Conservation (phyloP, 495 filamentous ascomycete species). For the Penicillium bovifimosum region DNA sequence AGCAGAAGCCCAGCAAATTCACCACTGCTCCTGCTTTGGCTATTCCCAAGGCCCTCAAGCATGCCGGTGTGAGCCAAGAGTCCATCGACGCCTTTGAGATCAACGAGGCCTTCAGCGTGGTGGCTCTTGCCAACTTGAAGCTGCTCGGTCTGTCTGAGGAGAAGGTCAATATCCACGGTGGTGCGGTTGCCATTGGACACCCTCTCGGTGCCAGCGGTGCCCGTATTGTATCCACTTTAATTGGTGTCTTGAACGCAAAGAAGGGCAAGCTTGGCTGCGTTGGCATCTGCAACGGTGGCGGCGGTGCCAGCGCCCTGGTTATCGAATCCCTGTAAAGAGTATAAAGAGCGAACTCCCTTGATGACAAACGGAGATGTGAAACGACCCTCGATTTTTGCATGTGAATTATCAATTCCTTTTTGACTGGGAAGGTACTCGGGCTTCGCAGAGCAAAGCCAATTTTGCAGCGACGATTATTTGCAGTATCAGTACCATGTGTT, state of each 20-base stretch:
- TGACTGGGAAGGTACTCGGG: conserved; percentile 11
- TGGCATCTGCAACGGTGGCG: conserved; percentile 97
- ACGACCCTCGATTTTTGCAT: conserved; percentile 16
- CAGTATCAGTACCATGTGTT: background rate
- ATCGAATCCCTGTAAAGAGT: conserved; percentile 56
- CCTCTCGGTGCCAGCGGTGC: conserved; percentile 91
- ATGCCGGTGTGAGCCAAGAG: conserved; percentile 70
- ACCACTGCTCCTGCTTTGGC: conserved; percentile 92
- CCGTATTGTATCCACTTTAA: conserved; percentile 84
- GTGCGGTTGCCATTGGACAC: conserved; percentile 92
- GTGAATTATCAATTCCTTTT: conserved; percentile 10
- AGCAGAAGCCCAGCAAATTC: conserved; percentile 84
- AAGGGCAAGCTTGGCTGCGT: conserved; percentile 88
- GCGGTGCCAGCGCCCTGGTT: conserved; percentile 86
- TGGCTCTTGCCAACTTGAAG: conserved; percentile 93
- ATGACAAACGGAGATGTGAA: conserved; percentile 26
- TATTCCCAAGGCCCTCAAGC: conserved; percentile 92
- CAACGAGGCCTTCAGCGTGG: conserved; percentile 97
- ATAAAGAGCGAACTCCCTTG: conserved; percentile 6
- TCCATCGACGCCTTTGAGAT: conserved; percentile 93
- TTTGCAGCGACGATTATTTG: background rate
- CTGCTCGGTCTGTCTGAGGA: conserved; percentile 69
- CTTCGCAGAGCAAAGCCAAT: background rate
- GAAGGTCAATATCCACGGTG: conserved; percentile 93
- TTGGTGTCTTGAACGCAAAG: conserved; percentile 83